Evolutionary conservation across 2,329 filamentous ascomycete genomes (phyloP), one percentile per base, ranked within the genome.

Genomic region (Cladobotryum mycophilum): DNA sequence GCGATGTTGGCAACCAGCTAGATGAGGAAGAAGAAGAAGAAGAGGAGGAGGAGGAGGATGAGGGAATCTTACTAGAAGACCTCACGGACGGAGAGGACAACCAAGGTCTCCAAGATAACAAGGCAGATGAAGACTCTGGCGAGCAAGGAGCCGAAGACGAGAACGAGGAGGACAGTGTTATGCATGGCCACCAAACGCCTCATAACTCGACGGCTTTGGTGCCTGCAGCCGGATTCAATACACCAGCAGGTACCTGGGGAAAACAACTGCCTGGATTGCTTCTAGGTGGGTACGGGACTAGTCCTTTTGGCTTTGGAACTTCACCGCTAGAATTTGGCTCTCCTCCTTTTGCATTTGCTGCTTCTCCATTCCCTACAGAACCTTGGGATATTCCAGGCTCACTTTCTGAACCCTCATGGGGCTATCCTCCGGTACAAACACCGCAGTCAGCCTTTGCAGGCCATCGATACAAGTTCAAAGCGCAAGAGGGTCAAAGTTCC

Each of bases 1-100:
- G 64, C 69, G 71, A 73, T 41, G 64, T 69, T 13, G 70, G 78
- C n/a, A 37, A 54, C 34, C 34, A 20, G 7, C 17, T 44, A 49
- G 58, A 61, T 34, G 60, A 58, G 3, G 53, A 67, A 17, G 63
- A 66, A 3, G 63, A 68, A 20, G 20, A 20, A 3, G 20, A 20
- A 20, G 20, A 20, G 5, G 20, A n/a, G 3, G 66, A 65, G 2
- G 64, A 69, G 0, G 63, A 70, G 18, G 69, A 71, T 3, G 64
- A 70, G 22, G 66, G 64, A 3, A 56, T 67, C 30, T 40, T 63
- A 1, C 56, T 69, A 9, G 65, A 67, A 5, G 68, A 73, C 37
- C 48, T 65, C 2, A 51, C 52, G 13, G 60, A 62, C 18, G 55
- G 60, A 9, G 58, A 63, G 3, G 50, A 25, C 15, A 17, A 44